A percentile compares a stretch with the other conserved stretches of the same genome.
These are phyloP conservation scores for Halophytophthora batemanensis DNA, from an alignment of 352 stramenopile genomes.

Conservation along the genomic window DNA sequence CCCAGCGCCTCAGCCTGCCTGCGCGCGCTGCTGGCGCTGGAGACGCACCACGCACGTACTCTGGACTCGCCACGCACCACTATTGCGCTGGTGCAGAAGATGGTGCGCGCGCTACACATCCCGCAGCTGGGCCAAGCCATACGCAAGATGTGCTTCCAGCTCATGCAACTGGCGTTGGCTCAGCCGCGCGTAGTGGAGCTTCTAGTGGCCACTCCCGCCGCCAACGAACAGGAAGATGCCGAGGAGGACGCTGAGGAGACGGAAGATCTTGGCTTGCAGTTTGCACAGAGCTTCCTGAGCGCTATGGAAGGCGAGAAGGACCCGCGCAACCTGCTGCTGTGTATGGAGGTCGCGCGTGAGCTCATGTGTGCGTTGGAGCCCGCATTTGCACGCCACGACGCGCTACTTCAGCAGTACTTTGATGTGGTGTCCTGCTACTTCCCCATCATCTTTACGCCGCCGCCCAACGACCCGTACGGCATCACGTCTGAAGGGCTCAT, in stretches of 20 bases:
- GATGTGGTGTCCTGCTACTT: conserved; percentile 91
- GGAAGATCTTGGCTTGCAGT: conserved; percentile 45
- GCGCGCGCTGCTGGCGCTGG: conserved; percentile 69
- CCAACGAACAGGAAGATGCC: conserved; percentile 14
- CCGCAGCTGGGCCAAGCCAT: conserved; percentile 82
- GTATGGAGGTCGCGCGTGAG: conserved; percentile 64
- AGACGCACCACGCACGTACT: conserved; percentile 63
- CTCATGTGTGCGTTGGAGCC: conserved; percentile 53
- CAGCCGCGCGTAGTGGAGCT: conserved; percentile 53
- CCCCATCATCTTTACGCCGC: conserved; percentile 90
- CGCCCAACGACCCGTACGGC: conserved; percentile 88
- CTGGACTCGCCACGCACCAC: conserved; percentile 46
- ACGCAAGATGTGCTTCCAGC: conserved; percentile 82
- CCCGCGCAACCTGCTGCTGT: conserved; percentile 81
- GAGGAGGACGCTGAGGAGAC: conserved; percentile 19
- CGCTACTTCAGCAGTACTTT: conserved; percentile 82
- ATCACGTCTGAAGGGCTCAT: conserved; percentile 88
- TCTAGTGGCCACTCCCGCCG: conserved; percentile 30
- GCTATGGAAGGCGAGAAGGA: conserved; percentile 91
- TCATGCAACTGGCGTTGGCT: conserved; percentile 71
- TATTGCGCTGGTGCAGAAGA: conserved; percentile 60
- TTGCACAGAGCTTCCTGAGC: conserved; percentile 73
- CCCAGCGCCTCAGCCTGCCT: conserved; percentile 78
- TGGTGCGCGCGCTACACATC: conserved; percentile 66
- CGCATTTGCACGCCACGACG: conserved; percentile 67